Percentiles rank a stretch among this genome's conserved stretches.
Evolutionary conservation across 106 monocot genomes (phyloP).

Genomic region (Cymbidium sinense): DNA sequence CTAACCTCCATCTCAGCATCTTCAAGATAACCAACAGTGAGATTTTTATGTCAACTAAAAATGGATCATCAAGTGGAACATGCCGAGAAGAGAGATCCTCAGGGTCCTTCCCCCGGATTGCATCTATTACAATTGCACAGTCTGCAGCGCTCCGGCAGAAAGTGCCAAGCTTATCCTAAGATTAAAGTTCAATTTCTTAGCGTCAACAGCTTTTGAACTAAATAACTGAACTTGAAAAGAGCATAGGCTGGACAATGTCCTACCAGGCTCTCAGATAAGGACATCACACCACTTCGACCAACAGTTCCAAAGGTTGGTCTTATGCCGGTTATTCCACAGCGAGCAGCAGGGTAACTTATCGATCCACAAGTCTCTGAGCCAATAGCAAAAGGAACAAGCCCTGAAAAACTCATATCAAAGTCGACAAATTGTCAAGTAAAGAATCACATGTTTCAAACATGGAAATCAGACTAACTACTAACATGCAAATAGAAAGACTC

Average conservation of each 20-base stretch:
- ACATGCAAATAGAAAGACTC: neutral
- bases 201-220: neutral
- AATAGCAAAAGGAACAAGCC: slow-evolving; percentile 89
- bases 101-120: slow-evolving; percentile 72
- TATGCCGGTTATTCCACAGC: slow-evolving; percentile 78
- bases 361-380: slow-evolving; percentile 97
- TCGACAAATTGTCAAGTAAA: neutral
- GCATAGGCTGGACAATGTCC: neutral
- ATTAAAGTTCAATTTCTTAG: neutral
- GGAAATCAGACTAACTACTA: neutral
- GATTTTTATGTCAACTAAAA: slow-evolving; percentile 78
- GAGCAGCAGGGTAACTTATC: slow-evolving; percentile 76
- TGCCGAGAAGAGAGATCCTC: slow-evolving; percentile 74
- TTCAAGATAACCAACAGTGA: slow-evolving; percentile 80
- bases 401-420: slow-evolving; percentile 13
- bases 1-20: slow-evolving; percentile 86
- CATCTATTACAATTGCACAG: slow-evolving; percentile 74
- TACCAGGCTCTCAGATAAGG: slow-evolving; percentile 96
- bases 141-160: slow-evolving; percentile 85
- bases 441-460: neutral
- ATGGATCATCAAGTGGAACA: slow-evolving; percentile 64
- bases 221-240: neutral
- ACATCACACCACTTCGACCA: slow-evolving; percentile 93
- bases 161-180: slow-evolving; percentile 96
- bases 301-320: slow-evolving; percentile 94